Evolutionary conservation across 2,329 filamentous ascomycete species (phyloP).

Genomic region (Iodosphaeria phyllophila): DNA sequence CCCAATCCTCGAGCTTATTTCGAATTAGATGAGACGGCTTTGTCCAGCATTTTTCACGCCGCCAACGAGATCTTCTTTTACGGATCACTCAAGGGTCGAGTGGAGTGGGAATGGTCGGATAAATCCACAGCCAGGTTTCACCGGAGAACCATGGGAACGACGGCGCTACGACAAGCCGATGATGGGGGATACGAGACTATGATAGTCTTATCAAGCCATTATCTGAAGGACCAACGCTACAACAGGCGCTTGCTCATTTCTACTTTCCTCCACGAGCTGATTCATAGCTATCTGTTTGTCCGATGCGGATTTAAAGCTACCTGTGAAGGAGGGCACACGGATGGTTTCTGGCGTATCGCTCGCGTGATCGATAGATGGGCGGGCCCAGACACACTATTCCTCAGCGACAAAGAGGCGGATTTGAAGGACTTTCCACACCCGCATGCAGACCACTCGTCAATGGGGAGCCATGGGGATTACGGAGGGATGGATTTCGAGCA

Average conservation of each 20-base stretch:
- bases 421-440: conserved; percentile 27
- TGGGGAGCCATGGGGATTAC: too few species aligned
- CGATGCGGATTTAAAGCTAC: conserved; percentile 38
- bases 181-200: conserved; percentile 39
- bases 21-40: conserved; percentile 34
- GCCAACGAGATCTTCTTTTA: conserved; percentile 45
- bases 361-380: conserved; percentile 42
- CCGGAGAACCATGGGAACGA: conserved; percentile 40
- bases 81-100: conserved; percentile 33
- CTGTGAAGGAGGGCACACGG: conserved; percentile 37
- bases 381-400: conserved; percentile 30
- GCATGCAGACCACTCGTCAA: background rate
- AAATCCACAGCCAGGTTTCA: conserved; percentile 28
- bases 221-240: conserved; percentile 35
- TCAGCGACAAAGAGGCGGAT: conserved; percentile 43
- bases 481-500: too few species aligned
- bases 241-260: conserved; percentile 42
- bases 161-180: conserved; percentile 30
- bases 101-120: conserved; percentile 43
- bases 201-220: conserved; percentile 39
- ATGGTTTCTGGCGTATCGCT: conserved; percentile 39
- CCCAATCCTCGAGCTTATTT: conserved; percentile 26
- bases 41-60: conserved; percentile 38
- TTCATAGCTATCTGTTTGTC: conserved; percentile 48
- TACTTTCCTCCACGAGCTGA: conserved; percentile 47